phyloP scores from a whole-genome alignment of 1,284 basidiomycete genomes.

The Sporisorium graminicola region DNA sequence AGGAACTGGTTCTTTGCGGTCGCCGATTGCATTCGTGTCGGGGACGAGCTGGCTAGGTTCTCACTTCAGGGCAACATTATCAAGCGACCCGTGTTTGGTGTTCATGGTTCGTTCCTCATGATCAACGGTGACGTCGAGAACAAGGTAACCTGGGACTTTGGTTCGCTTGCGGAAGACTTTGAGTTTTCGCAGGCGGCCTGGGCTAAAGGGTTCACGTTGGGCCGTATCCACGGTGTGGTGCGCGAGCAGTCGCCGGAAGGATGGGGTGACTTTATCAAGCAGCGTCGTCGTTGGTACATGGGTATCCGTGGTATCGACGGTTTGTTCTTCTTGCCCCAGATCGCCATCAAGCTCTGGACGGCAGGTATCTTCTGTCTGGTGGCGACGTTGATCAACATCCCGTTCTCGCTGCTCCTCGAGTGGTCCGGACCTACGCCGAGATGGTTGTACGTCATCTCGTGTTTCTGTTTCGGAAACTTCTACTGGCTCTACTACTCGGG shows the following conservation, averaged over 20 bases:
- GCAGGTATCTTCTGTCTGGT: conserved; percentile 71
- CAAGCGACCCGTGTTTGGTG: conserved; percentile 71
- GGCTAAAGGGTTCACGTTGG: conserved; percentile 70
- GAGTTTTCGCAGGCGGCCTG: conserved; percentile 72
- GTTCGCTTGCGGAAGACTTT: conserved; percentile 70
- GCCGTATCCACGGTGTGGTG: conserved; percentile 71
- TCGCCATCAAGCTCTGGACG: conserved; percentile 71
- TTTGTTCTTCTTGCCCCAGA: conserved; percentile 70
- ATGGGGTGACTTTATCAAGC: conserved; percentile 71
- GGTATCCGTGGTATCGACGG: conserved; percentile 69
- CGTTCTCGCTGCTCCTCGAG: conserved; percentile 61
- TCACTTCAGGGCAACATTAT: conserved; percentile 71
- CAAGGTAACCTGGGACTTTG: conserved; percentile 70
- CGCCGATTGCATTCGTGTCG: conserved; percentile 71
- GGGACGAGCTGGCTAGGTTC: conserved; percentile 71
- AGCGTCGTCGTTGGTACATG: conserved; percentile 71
- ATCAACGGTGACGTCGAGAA: conserved; percentile 72
- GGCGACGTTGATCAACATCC: conserved; percentile 71
- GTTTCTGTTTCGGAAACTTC: conserved; percentile 71
- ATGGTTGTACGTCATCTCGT: conserved; percentile 70
- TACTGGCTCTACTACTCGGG: conserved; percentile 68
- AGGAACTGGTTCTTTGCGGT: conserved; percentile 72
- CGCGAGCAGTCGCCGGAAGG: conserved; percentile 71
- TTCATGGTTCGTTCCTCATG: conserved; percentile 71
- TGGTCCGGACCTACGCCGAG: conserved; percentile 63